Percentiles rank a stretch among this genome's conserved stretches.
Conservation (phyloP, 768 basidiomycete genomes). For the Psilocybe cubensis region DNA sequence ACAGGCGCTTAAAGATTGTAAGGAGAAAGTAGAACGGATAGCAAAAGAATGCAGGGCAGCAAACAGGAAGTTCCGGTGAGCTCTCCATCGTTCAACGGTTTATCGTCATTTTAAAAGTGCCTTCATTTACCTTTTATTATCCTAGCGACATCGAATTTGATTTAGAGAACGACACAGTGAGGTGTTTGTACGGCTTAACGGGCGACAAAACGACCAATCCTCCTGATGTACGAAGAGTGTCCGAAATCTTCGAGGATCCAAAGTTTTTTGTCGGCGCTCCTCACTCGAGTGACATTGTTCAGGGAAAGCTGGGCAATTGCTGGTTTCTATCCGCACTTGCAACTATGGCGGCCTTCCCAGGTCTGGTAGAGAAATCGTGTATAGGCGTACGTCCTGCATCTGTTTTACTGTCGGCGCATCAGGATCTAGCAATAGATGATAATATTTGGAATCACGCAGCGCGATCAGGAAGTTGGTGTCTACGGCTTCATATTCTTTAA, state of each 20-base stretch:
- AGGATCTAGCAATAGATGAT: too few relatives aligned
- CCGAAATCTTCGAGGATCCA: slow-evolving; percentile 54
- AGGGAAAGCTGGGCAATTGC: slow-evolving; percentile 53
- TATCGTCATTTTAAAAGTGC: not conserved
- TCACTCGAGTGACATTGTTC: slow-evolving; percentile 46
- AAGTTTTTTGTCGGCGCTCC: slow-evolving; percentile 39
- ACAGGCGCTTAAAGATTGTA: slow-evolving; percentile 45
- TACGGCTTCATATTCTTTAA: slow-evolving; percentile 58
- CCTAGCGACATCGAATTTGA: slow-evolving; percentile 56
- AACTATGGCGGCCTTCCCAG: slow-evolving; percentile 42
- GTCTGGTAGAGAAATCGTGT: slow-evolving; percentile 52
- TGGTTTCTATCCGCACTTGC: slow-evolving; percentile 59
- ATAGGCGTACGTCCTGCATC: slow-evolving; percentile 35
- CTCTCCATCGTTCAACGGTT: slow-evolving; percentile 4
- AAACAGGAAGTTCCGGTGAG: slow-evolving; percentile 54
- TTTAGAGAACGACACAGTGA: slow-evolving; percentile 41
- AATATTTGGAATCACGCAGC: slow-evolving; percentile 20
- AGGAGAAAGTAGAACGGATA: slow-evolving; percentile 43
- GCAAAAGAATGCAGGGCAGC: slow-evolving; percentile 42
- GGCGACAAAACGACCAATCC: slow-evolving; percentile 13
- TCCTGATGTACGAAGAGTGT: slow-evolving; percentile 49
- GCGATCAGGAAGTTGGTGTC: slow-evolving; percentile 49
- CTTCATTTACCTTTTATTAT: not conserved
- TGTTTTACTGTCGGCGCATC: not conserved
- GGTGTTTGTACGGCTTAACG: slow-evolving; percentile 43